Conservation (phyloP, 352 stramenopile genomes). For the Bremia lactucae region DNA sequence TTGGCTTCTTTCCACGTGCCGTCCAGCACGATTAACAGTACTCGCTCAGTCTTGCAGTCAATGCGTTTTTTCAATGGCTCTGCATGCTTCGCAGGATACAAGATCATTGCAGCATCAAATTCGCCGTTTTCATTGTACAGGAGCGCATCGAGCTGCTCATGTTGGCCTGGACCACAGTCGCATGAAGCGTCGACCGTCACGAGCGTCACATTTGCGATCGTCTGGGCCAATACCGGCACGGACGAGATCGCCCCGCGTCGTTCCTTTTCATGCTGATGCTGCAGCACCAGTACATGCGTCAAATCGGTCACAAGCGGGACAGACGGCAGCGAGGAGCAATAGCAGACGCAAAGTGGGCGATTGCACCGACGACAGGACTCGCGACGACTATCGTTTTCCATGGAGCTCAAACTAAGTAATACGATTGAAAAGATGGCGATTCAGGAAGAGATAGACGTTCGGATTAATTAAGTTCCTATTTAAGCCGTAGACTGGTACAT, state of each 20-base stretch:
- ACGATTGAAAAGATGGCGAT: slow-evolving; percentile 4
- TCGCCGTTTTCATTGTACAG: slow-evolving; percentile 16
- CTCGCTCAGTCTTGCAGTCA: slow-evolving; percentile 1
- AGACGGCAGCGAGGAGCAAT: slow-evolving; percentile 35
- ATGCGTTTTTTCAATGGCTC: slow-evolving; percentile 8
- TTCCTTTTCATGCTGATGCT: slow-evolving; percentile 47
- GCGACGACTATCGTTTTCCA: slow-evolving; percentile 16
- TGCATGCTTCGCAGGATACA: slow-evolving; percentile 37
- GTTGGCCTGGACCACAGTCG: slow-evolving; percentile 13
- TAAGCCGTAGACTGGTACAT: slow-evolving; percentile 47
- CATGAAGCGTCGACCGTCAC: slow-evolving; percentile 26
- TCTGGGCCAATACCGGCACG: slow-evolving; percentile 47
- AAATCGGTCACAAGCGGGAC: slow-evolving; percentile 10
- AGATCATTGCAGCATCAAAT: slow-evolving; percentile 24
- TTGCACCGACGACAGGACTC: slow-evolving; percentile 30
- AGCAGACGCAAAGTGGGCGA: slow-evolving; percentile 42
- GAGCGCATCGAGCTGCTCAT: slow-evolving; percentile 21
- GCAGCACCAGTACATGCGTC: slow-evolving; percentile 50
- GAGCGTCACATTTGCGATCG: slow-evolving; percentile 27
- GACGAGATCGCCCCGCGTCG: slow-evolving; percentile 53
- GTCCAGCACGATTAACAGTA: slow-evolving; percentile 58
- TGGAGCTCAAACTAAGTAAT: too few species aligned
- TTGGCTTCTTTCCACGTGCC: slow-evolving; percentile 78
- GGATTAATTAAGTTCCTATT: slow-evolving; percentile 22
- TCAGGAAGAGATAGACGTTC: slow-evolving; percentile 28